A percentile compares a stretch with the other conserved stretches of the same genome.
Conservation (phyloP, 768 basidiomycete species). For the Saitozyma podzolica region DNA sequence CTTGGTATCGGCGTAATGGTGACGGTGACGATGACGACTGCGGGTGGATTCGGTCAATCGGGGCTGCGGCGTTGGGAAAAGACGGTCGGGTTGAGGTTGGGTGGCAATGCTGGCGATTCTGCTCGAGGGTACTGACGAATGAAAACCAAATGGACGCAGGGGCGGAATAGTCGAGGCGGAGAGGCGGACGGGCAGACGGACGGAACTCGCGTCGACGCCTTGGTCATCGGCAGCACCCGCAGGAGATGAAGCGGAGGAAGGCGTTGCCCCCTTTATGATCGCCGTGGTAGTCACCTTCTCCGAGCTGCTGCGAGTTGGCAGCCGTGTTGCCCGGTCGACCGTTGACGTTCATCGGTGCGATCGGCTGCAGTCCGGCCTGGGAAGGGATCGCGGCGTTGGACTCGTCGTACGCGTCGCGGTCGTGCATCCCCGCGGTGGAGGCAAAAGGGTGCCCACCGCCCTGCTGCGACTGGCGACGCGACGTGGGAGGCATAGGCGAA, state of each 20-base stretch:
- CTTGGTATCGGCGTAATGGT: too few species aligned
- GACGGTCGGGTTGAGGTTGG: too few species aligned
- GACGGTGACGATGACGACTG: too few species aligned
- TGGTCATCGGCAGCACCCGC: conserved; percentile 14
- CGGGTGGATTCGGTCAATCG: too few species aligned
- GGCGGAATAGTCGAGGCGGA: too few species aligned
- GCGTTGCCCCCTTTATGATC: conserved; percentile 43
- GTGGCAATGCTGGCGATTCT: too few species aligned
- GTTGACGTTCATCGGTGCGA: conserved; percentile 47
- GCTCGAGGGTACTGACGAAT: too few species aligned
- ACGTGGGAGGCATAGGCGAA: conserved; percentile 36
- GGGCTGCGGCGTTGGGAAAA: too few species aligned
- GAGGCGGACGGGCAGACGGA: too few species aligned
- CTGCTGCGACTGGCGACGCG: conserved; percentile 46
- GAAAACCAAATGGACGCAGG: too few species aligned
- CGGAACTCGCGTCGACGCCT: neutral
- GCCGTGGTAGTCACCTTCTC: conserved; percentile 41
- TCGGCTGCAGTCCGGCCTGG: conserved; percentile 43
- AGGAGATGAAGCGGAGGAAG: conserved; percentile 44
- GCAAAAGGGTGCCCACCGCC: conserved; percentile 45
- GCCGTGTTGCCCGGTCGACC: conserved; percentile 39
- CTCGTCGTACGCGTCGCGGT: conserved; percentile 43
- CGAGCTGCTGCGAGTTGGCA: conserved; percentile 38
- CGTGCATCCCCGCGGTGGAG: conserved; percentile 14
- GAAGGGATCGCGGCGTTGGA: conserved; percentile 44